These are phyloP conservation scores for Psilocybe cubensis DNA, from an alignment of 768 basidiomycete species.

Conservation along the genomic window DNA sequence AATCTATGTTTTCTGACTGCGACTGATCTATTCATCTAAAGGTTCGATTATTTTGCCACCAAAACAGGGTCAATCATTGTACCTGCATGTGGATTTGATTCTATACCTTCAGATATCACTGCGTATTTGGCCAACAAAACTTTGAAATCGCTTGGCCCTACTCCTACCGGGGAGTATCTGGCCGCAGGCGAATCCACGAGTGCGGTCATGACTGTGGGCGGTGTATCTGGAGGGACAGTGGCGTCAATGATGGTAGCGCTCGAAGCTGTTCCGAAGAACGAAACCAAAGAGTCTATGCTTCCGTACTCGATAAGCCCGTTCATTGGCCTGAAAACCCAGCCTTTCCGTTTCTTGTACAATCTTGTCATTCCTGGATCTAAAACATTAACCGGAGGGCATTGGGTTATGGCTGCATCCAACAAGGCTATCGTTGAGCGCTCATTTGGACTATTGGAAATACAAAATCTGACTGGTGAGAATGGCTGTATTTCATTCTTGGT, in stretches of 20 bases:
- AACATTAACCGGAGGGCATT: slow-evolving; percentile 37
- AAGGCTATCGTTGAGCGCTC: slow-evolving; percentile 49
- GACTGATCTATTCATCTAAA: slow-evolving; percentile 29
- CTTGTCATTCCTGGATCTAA: slow-evolving; percentile 40
- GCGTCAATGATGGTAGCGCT: slow-evolving; percentile 38
- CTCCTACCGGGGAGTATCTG: slow-evolving; percentile 19
- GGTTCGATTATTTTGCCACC: slow-evolving; percentile 73
- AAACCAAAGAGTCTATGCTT: slow-evolving; percentile 28
- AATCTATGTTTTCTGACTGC: slow-evolving; percentile 6
- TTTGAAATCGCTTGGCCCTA: slow-evolving; percentile 48
- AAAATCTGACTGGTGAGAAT: slow-evolving; percentile 25
- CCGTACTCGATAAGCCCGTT: slow-evolving; percentile 47
- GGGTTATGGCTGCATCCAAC: slow-evolving; percentile 46
- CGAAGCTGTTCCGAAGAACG: slow-evolving; percentile 42
- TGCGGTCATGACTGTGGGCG: slow-evolving; percentile 49
- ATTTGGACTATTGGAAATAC: slow-evolving; percentile 45
- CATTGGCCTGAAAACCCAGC: slow-evolving; percentile 25
- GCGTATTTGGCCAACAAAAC: slow-evolving; percentile 72
- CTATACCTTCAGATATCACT: slow-evolving; percentile 73
- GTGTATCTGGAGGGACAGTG: slow-evolving; percentile 69
- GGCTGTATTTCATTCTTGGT: neutral
- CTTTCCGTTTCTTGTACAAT: slow-evolving; percentile 37
- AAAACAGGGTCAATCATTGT: slow-evolving; percentile 77
- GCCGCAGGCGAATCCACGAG: slow-evolving; percentile 60
- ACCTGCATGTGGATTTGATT: slow-evolving; percentile 79